Evolutionary conservation across 1,139 yeast species (phyloP).

Genomic region (Debaryomyces nepalensis): DNA sequence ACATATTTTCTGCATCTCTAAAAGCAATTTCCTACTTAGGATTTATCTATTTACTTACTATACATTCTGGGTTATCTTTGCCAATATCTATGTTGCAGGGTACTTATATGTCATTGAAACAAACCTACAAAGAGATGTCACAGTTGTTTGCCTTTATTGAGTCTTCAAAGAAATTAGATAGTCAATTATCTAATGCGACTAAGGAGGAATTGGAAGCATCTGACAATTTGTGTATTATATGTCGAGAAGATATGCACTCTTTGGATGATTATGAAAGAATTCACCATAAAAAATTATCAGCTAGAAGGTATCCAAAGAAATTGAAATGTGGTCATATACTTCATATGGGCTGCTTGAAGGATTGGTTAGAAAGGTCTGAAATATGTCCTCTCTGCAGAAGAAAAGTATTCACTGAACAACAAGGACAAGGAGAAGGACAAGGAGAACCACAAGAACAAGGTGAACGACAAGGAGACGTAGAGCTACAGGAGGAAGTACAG

Average conservation of each 20-base stretch:
- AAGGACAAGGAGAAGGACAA: constrained; percentile 13
- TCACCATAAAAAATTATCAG: constrained; percentile 29
- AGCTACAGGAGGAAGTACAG: not conserved
- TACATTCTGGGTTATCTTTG: constrained; percentile 60
- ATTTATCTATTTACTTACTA: constrained; percentile 41
- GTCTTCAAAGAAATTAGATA: constrained; percentile 69
- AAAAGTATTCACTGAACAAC: too few species aligned
- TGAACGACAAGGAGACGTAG: constrained; percentile 2
- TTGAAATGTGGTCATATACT: constrained; percentile 84
- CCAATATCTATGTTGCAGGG: constrained; percentile 75
- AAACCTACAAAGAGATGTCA: constrained; percentile 52
- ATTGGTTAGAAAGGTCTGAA: constrained; percentile 92
- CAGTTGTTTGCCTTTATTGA: constrained; percentile 60
- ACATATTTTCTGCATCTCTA: constrained; percentile 51
- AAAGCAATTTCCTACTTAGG: constrained; percentile 40
- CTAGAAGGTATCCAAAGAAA: constrained; percentile 69
- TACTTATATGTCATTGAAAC: constrained; percentile 57
- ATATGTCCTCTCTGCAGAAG: constrained; percentile 90
- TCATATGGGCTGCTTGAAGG: constrained; percentile 87
- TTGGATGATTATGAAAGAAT: constrained; percentile 33
- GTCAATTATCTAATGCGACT: constrained; percentile 63
- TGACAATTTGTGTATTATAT: constrained; percentile 74
- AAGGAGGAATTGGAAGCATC: constrained; percentile 62
- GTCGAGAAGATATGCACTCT: constrained; percentile 79
- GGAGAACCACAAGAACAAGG: constrained; percentile 5